These are phyloP conservation scores for Chrysoporthe cubensis DNA, from an alignment of 2,329 filamentous ascomycete genomes.

Conservation along the genomic window DNA sequence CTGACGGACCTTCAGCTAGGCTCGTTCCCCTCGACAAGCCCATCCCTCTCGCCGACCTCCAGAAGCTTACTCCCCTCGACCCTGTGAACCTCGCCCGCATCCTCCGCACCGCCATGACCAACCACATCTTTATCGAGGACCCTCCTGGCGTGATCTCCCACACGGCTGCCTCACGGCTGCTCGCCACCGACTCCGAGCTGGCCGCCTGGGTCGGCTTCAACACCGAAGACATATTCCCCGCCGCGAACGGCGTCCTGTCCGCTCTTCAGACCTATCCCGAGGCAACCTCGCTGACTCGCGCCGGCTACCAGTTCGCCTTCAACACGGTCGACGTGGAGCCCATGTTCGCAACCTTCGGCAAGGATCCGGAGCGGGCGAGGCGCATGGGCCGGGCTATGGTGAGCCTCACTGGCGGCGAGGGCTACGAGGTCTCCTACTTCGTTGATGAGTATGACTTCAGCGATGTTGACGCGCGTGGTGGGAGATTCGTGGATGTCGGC, in stretches of 20 bases:
- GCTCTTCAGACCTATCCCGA: conserved; percentile 50
- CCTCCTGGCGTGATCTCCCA: conserved; percentile 56
- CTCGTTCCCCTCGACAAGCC: conserved; percentile 53
- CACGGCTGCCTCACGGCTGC: conserved; percentile 55
- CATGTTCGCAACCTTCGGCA: conserved; percentile 58
- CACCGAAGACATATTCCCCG: conserved; percentile 57
- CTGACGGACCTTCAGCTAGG: conserved; percentile 42
- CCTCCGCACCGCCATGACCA: conserved; percentile 62
- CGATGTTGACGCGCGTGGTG: conserved; percentile 47
- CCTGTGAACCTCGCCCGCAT: conserved; percentile 55
- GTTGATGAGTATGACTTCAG: conserved; percentile 59
- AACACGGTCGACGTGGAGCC: conserved; percentile 54
- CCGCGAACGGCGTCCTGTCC: conserved; percentile 49
- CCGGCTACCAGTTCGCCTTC: conserved; percentile 57
- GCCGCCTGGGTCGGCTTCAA: conserved; percentile 61
- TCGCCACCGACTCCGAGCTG: conserved; percentile 53
- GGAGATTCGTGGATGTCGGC: conserved; percentile 61
- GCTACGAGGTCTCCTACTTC: conserved; percentile 58
- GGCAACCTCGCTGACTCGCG: conserved; percentile 51
- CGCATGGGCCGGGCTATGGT: conserved; percentile 60
- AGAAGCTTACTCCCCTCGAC: conserved; percentile 50
- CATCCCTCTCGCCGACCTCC: conserved; percentile 51
- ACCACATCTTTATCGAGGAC: conserved; percentile 58
- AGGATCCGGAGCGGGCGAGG: conserved; percentile 50
- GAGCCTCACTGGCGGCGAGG: conserved; percentile 58